phyloP scores from a whole-genome alignment of 2,329 filamentous ascomycete genomes.

The Conoideocrella luteorostrata region DNA sequence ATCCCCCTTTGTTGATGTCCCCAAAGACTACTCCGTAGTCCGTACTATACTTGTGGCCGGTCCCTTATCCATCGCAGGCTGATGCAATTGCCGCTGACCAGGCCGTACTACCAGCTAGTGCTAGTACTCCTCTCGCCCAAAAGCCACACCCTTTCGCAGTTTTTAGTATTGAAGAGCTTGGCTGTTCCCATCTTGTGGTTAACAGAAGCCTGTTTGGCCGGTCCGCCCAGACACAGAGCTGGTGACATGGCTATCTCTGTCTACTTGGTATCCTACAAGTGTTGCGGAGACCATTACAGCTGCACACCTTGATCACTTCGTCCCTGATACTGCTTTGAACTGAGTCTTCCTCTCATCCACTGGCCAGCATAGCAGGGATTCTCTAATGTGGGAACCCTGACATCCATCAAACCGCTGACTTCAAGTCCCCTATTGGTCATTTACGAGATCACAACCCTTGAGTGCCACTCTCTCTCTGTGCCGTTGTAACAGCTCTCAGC shows the following conservation, averaged over 20 bases:
- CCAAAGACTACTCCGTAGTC: neutral
- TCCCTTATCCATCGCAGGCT: neutral
- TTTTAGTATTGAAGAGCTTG: neutral
- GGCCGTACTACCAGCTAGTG: slow-evolving; percentile 4
- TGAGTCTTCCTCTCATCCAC: neutral
- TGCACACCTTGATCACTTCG: no score
- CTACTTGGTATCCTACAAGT: no score
- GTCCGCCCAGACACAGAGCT: no score
- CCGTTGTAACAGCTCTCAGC: neutral
- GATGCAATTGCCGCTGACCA: slow-evolving; percentile 1
- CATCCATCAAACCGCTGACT: slow-evolving; percentile 6
- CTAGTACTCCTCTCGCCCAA: neutral
- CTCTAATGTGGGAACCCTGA: slow-evolving; percentile 4
- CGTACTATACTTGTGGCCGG: neutral
- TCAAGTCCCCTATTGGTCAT: slow-evolving; percentile 6
- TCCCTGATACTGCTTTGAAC: no score
- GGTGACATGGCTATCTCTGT: no score
- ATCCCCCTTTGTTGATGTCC: neutral
- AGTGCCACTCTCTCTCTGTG: slow-evolving; percentile 3
- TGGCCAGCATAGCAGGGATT: slow-evolving; percentile 7
- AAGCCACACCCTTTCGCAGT: neutral
- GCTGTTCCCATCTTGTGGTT: neutral
- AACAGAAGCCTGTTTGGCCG: no score
- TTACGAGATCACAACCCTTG: slow-evolving; percentile 7
- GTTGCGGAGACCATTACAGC: no score